Evolutionary conservation across 495 filamentous ascomycete species (phyloP).

Genomic region (Niebla homalea): DNA sequence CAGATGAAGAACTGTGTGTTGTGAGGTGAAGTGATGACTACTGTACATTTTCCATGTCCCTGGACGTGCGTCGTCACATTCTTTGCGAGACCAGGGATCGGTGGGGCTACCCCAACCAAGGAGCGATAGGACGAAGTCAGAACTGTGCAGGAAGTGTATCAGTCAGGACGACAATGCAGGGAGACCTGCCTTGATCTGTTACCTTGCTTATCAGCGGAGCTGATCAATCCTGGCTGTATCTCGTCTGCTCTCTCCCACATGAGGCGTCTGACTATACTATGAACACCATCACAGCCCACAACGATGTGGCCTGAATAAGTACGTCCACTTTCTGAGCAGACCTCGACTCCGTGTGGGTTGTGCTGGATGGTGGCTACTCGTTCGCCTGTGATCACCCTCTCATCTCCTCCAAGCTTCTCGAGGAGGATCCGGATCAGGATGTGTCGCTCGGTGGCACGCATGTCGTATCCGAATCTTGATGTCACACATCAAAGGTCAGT

Average conservation of each 20-base stretch:
- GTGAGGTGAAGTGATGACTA: slow-evolving; percentile 19
- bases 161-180: no score
- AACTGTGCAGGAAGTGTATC: slow-evolving; percentile 11
- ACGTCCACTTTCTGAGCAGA: slow-evolving; percentile 18
- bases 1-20: slow-evolving; percentile 28
- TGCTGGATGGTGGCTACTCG: slow-evolving; percentile 22
- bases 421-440: slow-evolving; percentile 19
- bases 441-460: slow-evolving; percentile 23
- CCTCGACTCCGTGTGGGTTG: slow-evolving; percentile 2
- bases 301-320: slow-evolving; percentile 30
- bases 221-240: slow-evolving; percentile 11
- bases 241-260: slow-evolving; percentile 26
- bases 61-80: slow-evolving; percentile 12
- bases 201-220: slow-evolving; percentile 16
- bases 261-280: slow-evolving; percentile 31
- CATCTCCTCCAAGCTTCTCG: slow-evolving; percentile 23
- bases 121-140: slow-evolving; percentile 23
- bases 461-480: slow-evolving; percentile 17
- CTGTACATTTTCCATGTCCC: slow-evolving; percentile 7
- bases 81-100: neutral
- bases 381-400: slow-evolving; percentile 30
- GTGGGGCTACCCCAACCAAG: slow-evolving; percentile 28
- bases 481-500: neutral
- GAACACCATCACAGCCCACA: slow-evolving; percentile 38
- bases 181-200: slow-evolving; percentile 9